Base-by-base conservation (phyloP, 345 rosid species). In the Sonneratia caseolaris region DNA sequence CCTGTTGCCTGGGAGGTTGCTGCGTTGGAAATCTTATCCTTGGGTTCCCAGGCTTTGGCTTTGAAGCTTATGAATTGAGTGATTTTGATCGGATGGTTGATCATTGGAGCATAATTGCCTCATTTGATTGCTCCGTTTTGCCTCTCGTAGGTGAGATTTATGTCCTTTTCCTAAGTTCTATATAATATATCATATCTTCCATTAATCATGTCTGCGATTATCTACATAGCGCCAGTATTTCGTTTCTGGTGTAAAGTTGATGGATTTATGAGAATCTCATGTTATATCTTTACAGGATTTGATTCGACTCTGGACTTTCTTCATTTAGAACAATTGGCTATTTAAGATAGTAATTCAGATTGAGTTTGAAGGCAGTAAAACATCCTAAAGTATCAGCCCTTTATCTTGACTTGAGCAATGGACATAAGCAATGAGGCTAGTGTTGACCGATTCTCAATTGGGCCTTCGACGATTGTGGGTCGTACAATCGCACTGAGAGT, bases 391-490 rank as follows among this genome's bases (percentile, higher is more conserved):
- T 14, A 47, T 47, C 51, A 47, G 51, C 51, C 51, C 5, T 53
- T 53, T 53, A 19, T 19, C 57, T 16, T 53, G 57, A 12, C 57
- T 16, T 53, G 57, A 12, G 21, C 21, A 59, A 95, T 92, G 98
- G 99, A 92, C 81, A 89, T 95, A 78, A 92, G 88, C 73, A 95
- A 88, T 67, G 99, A 95, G 74, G 99, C 98, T 9, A 85, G 70
- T 48, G 83, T 95, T 73, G 98, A 83, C 77, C 86, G 84, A 4
- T 92, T 95, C 78, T 79, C 87, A 7, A 95, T 95, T 69, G 99
- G 99, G 73, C 99, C 99, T 37, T 83, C 96, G 37, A 82, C 97
- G 3, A 81, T 92, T 37, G 74, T 92, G 45, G 99, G 98, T 14
- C 80, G 98, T 72, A 87, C 96, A 6, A 87, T 92, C 77, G 99